Evolutionary conservation across 768 basidiomycete genomes (phyloP).

Genomic region (Boletellus emodensis): DNA sequence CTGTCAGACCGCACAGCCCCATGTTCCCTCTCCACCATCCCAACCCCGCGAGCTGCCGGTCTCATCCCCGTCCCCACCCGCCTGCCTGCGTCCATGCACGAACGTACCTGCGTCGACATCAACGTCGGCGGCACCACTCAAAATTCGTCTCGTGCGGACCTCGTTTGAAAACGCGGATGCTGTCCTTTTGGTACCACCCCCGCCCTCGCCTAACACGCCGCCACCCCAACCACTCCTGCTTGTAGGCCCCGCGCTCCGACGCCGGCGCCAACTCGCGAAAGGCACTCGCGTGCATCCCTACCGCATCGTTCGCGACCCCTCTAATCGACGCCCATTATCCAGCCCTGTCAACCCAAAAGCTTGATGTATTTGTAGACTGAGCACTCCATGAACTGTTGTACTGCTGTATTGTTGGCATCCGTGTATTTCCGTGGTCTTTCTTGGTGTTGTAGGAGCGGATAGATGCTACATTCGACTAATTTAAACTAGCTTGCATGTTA

Average conservation of each 20-base stretch:
- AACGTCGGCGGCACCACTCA: background rate
- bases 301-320: slow-evolving; percentile 35
- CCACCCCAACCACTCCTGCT: slow-evolving; percentile 38
- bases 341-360: background rate
- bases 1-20: background rate
- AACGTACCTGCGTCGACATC: background rate
- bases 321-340: slow-evolving; percentile 9
- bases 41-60: slow-evolving; percentile 26
- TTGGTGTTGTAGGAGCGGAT: background rate
- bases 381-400: slow-evolving; percentile 1
- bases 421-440: slow-evolving; percentile 10
- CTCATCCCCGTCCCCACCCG: slow-evolving; percentile 30
- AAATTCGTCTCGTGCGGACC: slow-evolving; percentile 44
- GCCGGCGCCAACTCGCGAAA: slow-evolving; percentile 37
- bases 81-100: background rate
- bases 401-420: slow-evolving; percentile 18
- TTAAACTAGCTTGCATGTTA: no score
- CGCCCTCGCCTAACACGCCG: slow-evolving; percentile 18
- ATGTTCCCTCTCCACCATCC: no score
- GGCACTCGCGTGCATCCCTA: slow-evolving; percentile 57
- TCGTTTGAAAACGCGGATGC: slow-evolving; percentile 52
- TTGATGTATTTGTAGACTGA: background rate
- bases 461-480: no score
- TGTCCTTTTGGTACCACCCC: slow-evolving; percentile 42
- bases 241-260: slow-evolving; percentile 46